A percentile compares a stretch with the other conserved stretches of the same genome.
Evolutionary conservation across 1,139 yeast species (phyloP).

Genomic region (Insectozyma bohioensis): DNA sequence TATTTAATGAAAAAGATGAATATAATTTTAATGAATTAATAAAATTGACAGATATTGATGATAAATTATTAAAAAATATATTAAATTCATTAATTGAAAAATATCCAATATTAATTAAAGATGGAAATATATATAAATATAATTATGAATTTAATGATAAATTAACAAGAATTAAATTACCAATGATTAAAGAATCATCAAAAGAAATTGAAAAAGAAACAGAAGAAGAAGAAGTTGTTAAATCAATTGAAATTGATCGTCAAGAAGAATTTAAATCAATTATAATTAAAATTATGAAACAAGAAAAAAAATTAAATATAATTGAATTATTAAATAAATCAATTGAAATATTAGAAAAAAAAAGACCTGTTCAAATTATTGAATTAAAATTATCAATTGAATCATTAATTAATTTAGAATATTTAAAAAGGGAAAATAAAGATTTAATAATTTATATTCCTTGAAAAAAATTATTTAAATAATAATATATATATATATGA

Average conservation of each 20-base stretch:
- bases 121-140: slow-evolving; percentile 17
- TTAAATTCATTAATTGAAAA: slow-evolving; percentile 32
- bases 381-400: slow-evolving; percentile 37
- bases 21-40: slow-evolving; percentile 21
- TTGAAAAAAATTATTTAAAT: slow-evolving; percentile 12
- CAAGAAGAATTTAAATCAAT: slow-evolving; percentile 29
- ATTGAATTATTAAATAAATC: slow-evolving; percentile 28
- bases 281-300: slow-evolving; percentile 36
- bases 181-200: slow-evolving; percentile 28
- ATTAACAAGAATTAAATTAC: slow-evolving; percentile 29
- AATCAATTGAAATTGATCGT: slow-evolving; percentile 21
- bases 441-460: slow-evolving; percentile 33
- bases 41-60: slow-evolving; percentile 26
- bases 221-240: slow-evolving; percentile 8
- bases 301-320: slow-evolving; percentile 19
- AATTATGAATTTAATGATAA: slow-evolving; percentile 32
- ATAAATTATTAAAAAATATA: slow-evolving; percentile 25
- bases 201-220: slow-evolving; percentile 15
- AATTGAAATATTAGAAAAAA: slow-evolving; percentile 20
- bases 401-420: slow-evolving; percentile 33
- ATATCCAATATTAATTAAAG: slow-evolving; percentile 24
- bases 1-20: slow-evolving; percentile 26
- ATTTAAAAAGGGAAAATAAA: slow-evolving; percentile 25
- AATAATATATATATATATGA: not conserved
- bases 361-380: slow-evolving; percentile 28